These are phyloP conservation scores for Selaginella tamariscina DNA, from an alignment of 75 land plant species.

Conservation along the genomic window DNA sequence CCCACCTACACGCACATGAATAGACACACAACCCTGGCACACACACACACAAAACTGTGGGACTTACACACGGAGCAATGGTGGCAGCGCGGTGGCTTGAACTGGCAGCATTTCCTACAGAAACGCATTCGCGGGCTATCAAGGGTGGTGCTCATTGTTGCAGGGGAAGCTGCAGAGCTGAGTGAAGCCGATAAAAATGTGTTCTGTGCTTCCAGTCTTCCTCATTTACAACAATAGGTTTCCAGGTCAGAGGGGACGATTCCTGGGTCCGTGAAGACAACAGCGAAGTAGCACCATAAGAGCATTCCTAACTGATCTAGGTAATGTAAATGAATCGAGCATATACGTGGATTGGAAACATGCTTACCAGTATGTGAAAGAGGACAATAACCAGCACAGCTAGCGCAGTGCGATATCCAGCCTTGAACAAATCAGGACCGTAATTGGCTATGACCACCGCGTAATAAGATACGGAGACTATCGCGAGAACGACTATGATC, in stretches of 20 bases:
- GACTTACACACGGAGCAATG: constrained; percentile 34
- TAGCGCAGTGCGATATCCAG: constrained; percentile 10
- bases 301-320: constrained; percentile 26
- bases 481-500: constrained; percentile 52
- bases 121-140: constrained; percentile 16
- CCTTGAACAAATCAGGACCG: constrained; percentile 22
- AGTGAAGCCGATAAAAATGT: constrained; percentile 15
- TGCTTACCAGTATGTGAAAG: constrained; percentile 26
- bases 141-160: not conserved
- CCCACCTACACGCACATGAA: constrained; percentile 36
- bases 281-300: constrained; percentile 26
- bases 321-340: not conserved
- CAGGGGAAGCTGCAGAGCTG: constrained; percentile 1
- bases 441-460: constrained; percentile 43
- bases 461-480: constrained; percentile 56
- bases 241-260: constrained; percentile 24
- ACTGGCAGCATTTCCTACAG: constrained; percentile 23
- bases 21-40: not conserved
- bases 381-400: constrained; percentile 16
- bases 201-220: constrained; percentile 26
- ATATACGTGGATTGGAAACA: not conserved
- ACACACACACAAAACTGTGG: not conserved
- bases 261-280: constrained; percentile 27
- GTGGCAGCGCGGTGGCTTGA: constrained; percentile 31
- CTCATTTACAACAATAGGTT: constrained; percentile 17